Percentiles rank a stretch among this genome's conserved stretches.
phyloP scores from a whole-genome alignment of 108 stramenopile species.

The Nannochloropsis gaditana region DNA sequence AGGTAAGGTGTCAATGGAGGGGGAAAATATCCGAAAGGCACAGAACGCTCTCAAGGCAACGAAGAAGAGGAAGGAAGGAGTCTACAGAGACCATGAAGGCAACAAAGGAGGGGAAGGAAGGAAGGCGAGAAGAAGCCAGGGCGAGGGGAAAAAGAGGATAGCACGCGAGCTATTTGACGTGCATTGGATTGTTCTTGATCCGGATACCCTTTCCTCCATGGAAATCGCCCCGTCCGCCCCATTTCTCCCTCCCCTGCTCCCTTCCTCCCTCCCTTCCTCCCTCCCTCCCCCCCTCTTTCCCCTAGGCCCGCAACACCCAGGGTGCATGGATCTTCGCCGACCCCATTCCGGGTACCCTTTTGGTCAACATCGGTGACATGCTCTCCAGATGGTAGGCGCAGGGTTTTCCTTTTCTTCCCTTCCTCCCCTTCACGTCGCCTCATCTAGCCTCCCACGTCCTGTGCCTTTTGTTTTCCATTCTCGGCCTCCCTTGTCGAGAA shows the following conservation, averaged over 20 bases:
- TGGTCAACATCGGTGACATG: background rate
- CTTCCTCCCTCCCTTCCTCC: background rate
- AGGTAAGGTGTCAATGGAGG: background rate
- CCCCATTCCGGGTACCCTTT: background rate
- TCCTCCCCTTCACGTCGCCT: background rate
- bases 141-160: background rate
- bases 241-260: background rate
- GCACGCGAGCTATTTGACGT: background rate
- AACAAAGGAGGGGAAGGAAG: background rate
- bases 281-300: background rate
- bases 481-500: too few relatives aligned
- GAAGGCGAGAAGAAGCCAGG: background rate
- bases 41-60: too few relatives aligned
- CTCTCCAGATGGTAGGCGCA: background rate
- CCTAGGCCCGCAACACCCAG: background rate
- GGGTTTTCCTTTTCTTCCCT: background rate
- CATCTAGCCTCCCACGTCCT: background rate
- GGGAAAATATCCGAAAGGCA: too few relatives aligned
- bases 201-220: background rate
- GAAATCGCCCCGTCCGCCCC: background rate
- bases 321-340: background rate
- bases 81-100: too few relatives aligned
- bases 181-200: background rate
- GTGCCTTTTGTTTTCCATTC: too few relatives aligned
- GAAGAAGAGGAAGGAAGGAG: too few relatives aligned